Conservation (phyloP, 352 stramenopile genomes). For the Blastocystis sp. region DNA sequence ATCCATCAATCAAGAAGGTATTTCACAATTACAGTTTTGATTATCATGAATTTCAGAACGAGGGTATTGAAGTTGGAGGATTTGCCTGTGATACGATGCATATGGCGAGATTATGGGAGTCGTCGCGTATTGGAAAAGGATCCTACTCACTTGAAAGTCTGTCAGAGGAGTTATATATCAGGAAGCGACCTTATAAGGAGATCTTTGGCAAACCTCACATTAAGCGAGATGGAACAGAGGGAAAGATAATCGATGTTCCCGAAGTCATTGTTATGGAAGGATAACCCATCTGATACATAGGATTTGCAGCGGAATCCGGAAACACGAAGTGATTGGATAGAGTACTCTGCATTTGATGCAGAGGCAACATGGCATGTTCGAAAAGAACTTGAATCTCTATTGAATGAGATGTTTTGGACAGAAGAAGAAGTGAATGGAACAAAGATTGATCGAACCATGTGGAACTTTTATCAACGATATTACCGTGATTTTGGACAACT, state of each 20-base stretch:
- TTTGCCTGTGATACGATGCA: conserved; percentile 98
- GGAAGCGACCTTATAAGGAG: conserved; percentile 95
- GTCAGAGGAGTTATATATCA: conserved; percentile 77
- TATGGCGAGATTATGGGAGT: conserved; percentile 89
- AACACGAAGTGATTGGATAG: conserved; percentile 86
- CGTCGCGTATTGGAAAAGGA: conserved; percentile 72
- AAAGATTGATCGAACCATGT: conserved; percentile 76
- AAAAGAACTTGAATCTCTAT: conserved; percentile 80
- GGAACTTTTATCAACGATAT: conserved; percentile 93
- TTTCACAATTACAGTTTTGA: conserved; percentile 99
- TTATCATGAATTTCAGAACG: conserved; percentile 94
- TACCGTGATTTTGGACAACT: conserved; percentile 95
- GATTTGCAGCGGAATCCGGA: conserved; percentile 81
- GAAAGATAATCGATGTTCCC: conserved; percentile 73
- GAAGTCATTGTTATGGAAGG: neutral
- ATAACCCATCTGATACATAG: conserved; percentile 76
- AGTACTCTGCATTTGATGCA: conserved; percentile 93
- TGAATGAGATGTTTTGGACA: conserved; percentile 84
- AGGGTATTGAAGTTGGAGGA: conserved; percentile 85
- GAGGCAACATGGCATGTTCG: conserved; percentile 93
- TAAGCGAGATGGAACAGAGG: conserved; percentile 88
- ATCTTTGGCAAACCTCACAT: conserved; percentile 89
- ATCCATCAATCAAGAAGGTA: conserved; percentile 76
- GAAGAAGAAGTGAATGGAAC: conserved; percentile 23
- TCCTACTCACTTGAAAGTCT: conserved; percentile 90